Conservation (phyloP, 305 asterid genomes). For the Fraxinus velutina region DNA sequence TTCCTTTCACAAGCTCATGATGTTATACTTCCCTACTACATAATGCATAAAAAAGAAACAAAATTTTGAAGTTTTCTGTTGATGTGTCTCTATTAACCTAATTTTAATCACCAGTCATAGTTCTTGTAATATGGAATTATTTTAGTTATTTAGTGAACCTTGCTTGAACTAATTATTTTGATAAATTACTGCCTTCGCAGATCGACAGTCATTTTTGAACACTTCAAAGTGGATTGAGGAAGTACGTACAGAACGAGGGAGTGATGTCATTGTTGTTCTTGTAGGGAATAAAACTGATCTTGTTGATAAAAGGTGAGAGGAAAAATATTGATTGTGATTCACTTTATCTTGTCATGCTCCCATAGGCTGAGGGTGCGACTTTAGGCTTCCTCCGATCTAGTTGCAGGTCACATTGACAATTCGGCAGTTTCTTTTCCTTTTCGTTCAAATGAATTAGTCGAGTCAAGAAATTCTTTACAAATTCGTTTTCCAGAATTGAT, state of each 20-base stretch:
- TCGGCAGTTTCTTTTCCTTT: background rate
- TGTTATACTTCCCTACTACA: background rate
- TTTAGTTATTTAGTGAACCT: background rate
- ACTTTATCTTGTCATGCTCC: background rate
- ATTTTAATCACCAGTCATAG: background rate
- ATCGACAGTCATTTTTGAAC: conserved; percentile 44
- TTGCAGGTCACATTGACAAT: background rate
- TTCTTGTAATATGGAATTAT: background rate
- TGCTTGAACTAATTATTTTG: background rate
- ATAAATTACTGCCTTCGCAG: conserved; percentile 17
- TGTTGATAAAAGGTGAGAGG: conserved; percentile 43
- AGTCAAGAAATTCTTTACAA: background rate
- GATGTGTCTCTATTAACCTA: background rate
- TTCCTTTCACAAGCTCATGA: background rate
- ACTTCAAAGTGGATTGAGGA: conserved; percentile 55
- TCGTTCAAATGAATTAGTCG: background rate
- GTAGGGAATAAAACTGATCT: conserved; percentile 55
- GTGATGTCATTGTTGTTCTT: conserved; percentile 48
- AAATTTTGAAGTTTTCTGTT: background rate
- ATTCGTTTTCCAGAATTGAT: background rate
- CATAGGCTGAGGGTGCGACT: background rate
- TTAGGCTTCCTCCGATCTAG: background rate
- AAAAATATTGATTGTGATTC: background rate
- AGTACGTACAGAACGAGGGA: conserved; percentile 48
- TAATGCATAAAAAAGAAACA: background rate